These are phyloP conservation scores for Apiotrichum veenhuisii DNA, from an alignment of 1,284 basidiomycete genomes.

Conservation along the genomic window DNA sequence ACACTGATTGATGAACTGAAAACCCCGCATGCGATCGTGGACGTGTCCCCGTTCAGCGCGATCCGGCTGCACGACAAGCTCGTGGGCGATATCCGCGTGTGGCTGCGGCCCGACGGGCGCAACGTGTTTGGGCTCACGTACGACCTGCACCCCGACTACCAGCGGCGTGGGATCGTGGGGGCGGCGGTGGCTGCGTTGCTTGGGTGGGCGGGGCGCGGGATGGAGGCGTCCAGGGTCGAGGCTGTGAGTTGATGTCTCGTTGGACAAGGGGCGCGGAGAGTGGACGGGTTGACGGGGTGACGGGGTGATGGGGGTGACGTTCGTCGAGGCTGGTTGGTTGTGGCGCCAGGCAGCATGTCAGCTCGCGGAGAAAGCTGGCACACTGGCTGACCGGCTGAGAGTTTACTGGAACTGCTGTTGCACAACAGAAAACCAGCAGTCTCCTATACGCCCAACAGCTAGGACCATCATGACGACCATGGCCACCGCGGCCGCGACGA, in stretches of 20 bases:
- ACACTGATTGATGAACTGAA: not conserved
- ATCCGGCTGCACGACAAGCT: not conserved
- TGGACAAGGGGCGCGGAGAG: too few species aligned
- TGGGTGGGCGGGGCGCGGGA: not conserved
- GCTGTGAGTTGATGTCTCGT: conserved; percentile 3
- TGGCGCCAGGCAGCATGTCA: too few species aligned
- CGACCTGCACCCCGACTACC: not conserved
- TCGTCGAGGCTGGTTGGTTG: too few species aligned
- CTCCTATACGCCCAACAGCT: too few species aligned
- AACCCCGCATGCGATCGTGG: not conserved
- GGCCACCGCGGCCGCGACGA: too few species aligned
- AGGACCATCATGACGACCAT: too few species aligned
- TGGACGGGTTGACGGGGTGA: too few species aligned
- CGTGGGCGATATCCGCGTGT: not conserved
- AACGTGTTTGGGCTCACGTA: not conserved
- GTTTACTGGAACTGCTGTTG: too few species aligned
- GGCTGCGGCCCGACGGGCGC: not conserved
- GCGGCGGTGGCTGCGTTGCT: not conserved
- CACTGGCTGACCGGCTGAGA: too few species aligned
- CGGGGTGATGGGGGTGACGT: too few species aligned
- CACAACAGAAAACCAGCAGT: too few species aligned
- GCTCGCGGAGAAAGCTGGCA: too few species aligned
- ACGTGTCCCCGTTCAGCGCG: not conserved
- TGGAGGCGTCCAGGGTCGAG: not conserved
- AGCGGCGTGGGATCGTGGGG: not conserved